A percentile compares a stretch with the other conserved stretches of the same genome.
phyloP scores from a whole-genome alignment of 495 filamentous ascomycete species.

The Lasiosphaeria hispida region DNA sequence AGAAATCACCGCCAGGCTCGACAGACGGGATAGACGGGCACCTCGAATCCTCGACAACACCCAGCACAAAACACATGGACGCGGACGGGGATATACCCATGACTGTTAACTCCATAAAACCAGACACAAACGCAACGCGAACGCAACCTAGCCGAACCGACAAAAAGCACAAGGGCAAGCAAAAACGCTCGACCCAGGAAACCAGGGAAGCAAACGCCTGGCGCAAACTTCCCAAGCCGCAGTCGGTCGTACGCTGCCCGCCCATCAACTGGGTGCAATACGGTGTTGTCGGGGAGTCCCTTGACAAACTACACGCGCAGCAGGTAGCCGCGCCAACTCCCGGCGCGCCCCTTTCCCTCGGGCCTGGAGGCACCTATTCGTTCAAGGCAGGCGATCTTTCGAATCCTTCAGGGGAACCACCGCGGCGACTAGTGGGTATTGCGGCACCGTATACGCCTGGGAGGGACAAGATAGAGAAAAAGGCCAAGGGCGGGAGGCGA shows the following conservation, averaged over 20 bases:
- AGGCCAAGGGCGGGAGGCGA: constrained; percentile 36
- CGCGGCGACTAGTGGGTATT: constrained; percentile 47
- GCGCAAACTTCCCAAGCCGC: constrained; percentile 64
- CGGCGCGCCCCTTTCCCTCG: constrained; percentile 49
- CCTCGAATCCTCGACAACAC: no score
- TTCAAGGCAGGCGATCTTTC: constrained; percentile 39
- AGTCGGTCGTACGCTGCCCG: constrained; percentile 79
- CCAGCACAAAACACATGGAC: no score
- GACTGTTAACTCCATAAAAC: no score
- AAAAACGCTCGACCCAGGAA: background rate
- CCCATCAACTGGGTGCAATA: constrained; percentile 92
- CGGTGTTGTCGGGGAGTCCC: constrained; percentile 70
- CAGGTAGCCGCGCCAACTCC: constrained; percentile 62
- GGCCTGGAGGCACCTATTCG: constrained; percentile 39
- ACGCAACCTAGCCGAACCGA: background rate
- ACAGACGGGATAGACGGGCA: no score
- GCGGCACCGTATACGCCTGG: constrained; percentile 75
- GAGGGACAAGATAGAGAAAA: constrained; percentile 61
- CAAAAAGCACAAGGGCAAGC: constrained; percentile 13
- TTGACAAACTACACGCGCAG: constrained; percentile 81
- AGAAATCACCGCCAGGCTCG: background rate
- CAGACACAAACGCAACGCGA: no score
- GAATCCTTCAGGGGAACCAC: constrained; percentile 21
- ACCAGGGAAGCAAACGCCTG: constrained; percentile 20
- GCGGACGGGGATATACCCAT: no score